These are phyloP conservation scores for Boletus rubescentipes DNA, from an alignment of 768 basidiomycete genomes.

Conservation along the genomic window DNA sequence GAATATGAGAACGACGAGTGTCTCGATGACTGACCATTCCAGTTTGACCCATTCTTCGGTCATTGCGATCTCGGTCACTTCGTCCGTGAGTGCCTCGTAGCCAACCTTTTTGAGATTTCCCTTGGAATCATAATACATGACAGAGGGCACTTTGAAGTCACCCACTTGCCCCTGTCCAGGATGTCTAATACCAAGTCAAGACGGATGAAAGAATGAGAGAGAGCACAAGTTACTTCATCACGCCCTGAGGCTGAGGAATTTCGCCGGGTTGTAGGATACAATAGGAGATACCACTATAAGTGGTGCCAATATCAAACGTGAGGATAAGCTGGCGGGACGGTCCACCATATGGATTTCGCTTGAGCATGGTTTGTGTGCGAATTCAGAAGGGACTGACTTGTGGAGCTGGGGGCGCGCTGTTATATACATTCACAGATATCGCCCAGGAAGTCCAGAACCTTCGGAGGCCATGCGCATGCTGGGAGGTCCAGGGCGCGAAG, in stretches of 20 bases:
- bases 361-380: conserved; percentile 22
- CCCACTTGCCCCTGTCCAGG: conserved; percentile 41
- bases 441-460: neutral
- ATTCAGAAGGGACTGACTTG: neutral
- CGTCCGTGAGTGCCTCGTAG: conserved; percentile 40
- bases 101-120: conserved; percentile 40
- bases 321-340: conserved; percentile 32
- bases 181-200: conserved; percentile 21
- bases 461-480: too few relatives aligned
- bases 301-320: conserved; percentile 40
- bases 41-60: conserved; percentile 42
- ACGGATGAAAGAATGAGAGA: neutral
- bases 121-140: conserved; percentile 43
- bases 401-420: neutral
- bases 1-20: neutral
- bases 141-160: conserved; percentile 44
- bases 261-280: conserved; percentile 38
- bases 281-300: conserved; percentile 36
- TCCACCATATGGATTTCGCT: conserved; percentile 36
- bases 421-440: conserved; percentile 6
- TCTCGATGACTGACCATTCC: conserved; percentile 36
- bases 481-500: too few relatives aligned
- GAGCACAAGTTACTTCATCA: conserved; percentile 10
- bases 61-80: conserved; percentile 34
- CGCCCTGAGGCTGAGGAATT: conserved; percentile 24